Evolutionary conservation across 371 early-diverging fungal species (phyloP), one percentile per base, ranked within the genome.

Genomic region (Blakeslea trispora): DNA sequence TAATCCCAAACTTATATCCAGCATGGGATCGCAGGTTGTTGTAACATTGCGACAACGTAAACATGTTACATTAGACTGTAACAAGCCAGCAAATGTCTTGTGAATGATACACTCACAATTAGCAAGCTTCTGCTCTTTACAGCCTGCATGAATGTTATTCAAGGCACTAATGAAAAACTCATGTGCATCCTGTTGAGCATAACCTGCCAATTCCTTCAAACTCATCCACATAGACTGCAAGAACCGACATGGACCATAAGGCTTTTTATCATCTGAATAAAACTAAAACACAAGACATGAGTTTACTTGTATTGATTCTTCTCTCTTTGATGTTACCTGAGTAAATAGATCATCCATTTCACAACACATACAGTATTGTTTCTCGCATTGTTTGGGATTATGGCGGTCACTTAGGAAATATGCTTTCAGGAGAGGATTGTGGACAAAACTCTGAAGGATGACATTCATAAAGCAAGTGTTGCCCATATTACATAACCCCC

Each of bases 181-280:
- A 68, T 98, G 98, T 0, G 96, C 94, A 66, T 98, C 98, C 63
- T 98, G 97, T 70, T 98, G 97, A 5, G 89, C 86, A 63, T 95
- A 94, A 3, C 96, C 92, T 31, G 97, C 95, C 35, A 97, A 74
- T 41, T 95, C 90, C 34, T 84, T 79, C 32, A 88, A 82, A 18
- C 89, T 84, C 74, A 86, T 85, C 98, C 98, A 98, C 82, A 95
- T 87, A 19, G 91, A 68, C 46, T 87, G 88, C 21, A 98, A 72
- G 49, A 97, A 92, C 28, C 81, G 72, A 55, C 88, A 80, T 1
- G 98, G 97, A 0, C 87, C 92, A 67, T 86, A 91, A 4, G 97
- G 94, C 35, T 77, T 66, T 41, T 78, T 84, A 35, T 80, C 75
- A 0, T 87, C 89, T 5, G 86, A 81, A 59, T 89, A 89, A 43